These are phyloP conservation scores for Gardenia jasminoides DNA, from an alignment of 257 asterid genomes.

Conservation along the genomic window DNA sequence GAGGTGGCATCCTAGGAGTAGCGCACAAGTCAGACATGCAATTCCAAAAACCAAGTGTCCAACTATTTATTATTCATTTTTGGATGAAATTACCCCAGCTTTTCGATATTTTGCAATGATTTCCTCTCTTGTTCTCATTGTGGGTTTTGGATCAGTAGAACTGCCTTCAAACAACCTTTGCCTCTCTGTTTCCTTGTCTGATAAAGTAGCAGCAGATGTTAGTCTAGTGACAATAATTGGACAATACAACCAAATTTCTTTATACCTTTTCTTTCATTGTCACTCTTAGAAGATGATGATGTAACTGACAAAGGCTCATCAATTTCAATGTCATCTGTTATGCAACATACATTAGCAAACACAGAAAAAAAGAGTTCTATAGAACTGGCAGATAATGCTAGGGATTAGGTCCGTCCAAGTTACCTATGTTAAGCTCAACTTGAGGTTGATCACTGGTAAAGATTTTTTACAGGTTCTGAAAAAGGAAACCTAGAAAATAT, in stretches of 20 bases:
- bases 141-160: constrained; percentile 60
- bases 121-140: constrained; percentile 73
- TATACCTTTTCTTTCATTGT: constrained; percentile 44
- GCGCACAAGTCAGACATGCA: constrained; percentile 18
- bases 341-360: constrained; percentile 9
- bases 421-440: constrained; percentile 68
- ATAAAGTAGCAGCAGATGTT: constrained; percentile 11
- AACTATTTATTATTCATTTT: constrained; percentile 17
- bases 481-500: constrained; percentile 88
- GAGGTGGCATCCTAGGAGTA: constrained; percentile 66
- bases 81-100: constrained; percentile 54
- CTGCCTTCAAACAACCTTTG: constrained; percentile 75
- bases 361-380: background rate
- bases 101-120: constrained; percentile 87
- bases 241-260: background rate
- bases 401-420: constrained; percentile 9
- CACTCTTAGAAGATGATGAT: constrained; percentile 37
- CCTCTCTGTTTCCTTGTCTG: constrained; percentile 61
- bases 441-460: constrained; percentile 36
- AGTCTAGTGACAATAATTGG: background rate
- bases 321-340: constrained; percentile 69
- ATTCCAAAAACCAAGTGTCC: constrained; percentile 14
- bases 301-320: constrained; percentile 57
- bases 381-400: background rate
- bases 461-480: constrained; percentile 45